Percentiles rank a stretch among this genome's conserved stretches.
Evolutionary conservation across 805 yeast species (phyloP).

Genomic region (Metschnikowia matae): DNA sequence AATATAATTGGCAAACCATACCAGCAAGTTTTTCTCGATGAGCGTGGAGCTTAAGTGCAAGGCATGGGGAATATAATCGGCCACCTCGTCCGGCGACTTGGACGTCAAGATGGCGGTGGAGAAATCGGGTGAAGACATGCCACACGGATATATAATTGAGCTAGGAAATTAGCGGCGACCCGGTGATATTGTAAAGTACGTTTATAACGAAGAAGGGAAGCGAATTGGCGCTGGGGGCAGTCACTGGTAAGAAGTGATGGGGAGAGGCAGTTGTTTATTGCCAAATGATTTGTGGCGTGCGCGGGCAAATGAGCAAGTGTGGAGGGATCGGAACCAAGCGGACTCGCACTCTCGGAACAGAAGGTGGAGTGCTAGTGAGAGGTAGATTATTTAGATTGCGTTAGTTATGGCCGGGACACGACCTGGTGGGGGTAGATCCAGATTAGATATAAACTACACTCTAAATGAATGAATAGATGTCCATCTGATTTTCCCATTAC

Average conservation of each 20-base stretch:
- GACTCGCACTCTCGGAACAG: not conserved
- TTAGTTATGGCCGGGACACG: too few species aligned
- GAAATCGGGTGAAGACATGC: slow-evolving; percentile 19
- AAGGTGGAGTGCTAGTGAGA: too few species aligned
- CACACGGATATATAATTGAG: not conserved
- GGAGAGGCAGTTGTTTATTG: not conserved
- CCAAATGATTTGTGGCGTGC: not conserved
- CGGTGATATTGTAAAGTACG: not conserved
- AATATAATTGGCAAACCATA: slow-evolving; percentile 31
- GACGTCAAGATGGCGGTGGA: slow-evolving; percentile 39
- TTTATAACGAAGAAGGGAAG: not conserved
- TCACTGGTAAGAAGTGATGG: not conserved
- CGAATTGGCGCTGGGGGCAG: not conserved
- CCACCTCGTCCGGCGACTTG: slow-evolving; percentile 40
- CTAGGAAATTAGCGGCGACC: not conserved
- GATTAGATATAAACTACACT: too few species aligned
- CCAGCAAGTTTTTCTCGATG: slow-evolving; percentile 27
- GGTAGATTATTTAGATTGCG: too few species aligned
- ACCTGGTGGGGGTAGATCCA: too few species aligned
- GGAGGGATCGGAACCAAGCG: not conserved
- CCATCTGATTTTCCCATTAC: too few species aligned
- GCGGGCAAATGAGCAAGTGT: slow-evolving; percentile 1
- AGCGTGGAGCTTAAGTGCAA: slow-evolving; percentile 28
- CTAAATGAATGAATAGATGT: too few species aligned
- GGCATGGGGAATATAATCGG: slow-evolving; percentile 34